A percentile compares a stretch with the other conserved stretches of the same genome.
These are phyloP conservation scores for Neofusicoccum ribis DNA, from an alignment of 2,329 filamentous ascomycete species.

Conservation along the genomic window DNA sequence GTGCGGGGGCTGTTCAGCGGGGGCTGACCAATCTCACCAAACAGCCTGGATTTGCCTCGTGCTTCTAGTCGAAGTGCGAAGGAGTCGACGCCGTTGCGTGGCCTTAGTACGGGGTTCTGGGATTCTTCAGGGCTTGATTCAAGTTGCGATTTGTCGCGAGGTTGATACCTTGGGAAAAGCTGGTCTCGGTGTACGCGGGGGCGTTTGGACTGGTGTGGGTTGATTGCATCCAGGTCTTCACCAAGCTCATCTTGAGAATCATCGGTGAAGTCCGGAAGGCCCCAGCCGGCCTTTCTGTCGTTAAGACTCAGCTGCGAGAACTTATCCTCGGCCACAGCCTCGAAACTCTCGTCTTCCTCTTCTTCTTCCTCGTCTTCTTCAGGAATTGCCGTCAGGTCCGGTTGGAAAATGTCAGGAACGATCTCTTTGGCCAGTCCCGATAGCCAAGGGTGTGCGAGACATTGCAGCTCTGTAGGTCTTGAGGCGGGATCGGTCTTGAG, in stretches of 20 bases:
- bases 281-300: slow-evolving; percentile 43
- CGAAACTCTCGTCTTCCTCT: slow-evolving; percentile 17
- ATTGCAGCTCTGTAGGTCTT: slow-evolving; percentile 71
- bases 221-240: slow-evolving; percentile 25
- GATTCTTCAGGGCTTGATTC: slow-evolving; percentile 42
- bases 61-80: slow-evolving; percentile 26
- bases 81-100: slow-evolving; percentile 28
- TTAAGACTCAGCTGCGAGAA: slow-evolving; percentile 55
- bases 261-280: slow-evolving; percentile 21
- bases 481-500: slow-evolving; percentile 75
- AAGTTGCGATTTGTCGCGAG: slow-evolving; percentile 35
- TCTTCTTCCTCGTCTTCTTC: slow-evolving; percentile 63
- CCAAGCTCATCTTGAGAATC: slow-evolving; percentile 36
- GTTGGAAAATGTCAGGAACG: slow-evolving; percentile 27
- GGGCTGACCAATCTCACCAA: slow-evolving; percentile 62
- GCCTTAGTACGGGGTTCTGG: slow-evolving; percentile 27
- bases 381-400: slow-evolving; percentile 42
- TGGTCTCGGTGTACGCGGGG: slow-evolving; percentile 34
- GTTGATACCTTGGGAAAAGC: slow-evolving; percentile 39
- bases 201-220: slow-evolving; percentile 46
- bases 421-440: slow-evolving; percentile 43
- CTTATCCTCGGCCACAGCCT: slow-evolving; percentile 29
- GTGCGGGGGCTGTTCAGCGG: slow-evolving; percentile 55
- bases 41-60: slow-evolving; percentile 48
- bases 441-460: slow-evolving; percentile 77